Base-by-base conservation (phyloP, 441 rosid species). In the Populus hybrid region DNA sequence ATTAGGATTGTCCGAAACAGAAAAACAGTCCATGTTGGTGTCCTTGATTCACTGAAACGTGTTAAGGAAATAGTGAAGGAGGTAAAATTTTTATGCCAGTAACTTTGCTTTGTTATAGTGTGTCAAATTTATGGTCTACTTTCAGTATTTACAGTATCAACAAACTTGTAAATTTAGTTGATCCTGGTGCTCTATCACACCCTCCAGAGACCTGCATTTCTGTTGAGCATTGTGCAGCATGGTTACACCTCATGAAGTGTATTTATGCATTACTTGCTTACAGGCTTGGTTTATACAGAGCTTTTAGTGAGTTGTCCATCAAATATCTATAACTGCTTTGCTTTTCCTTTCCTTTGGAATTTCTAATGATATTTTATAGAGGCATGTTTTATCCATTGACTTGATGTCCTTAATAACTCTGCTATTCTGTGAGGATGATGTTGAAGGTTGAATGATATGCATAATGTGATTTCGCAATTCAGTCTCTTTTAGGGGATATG, bases 41-140 rank as follows among this genome's bases (percentile, higher is more conserved):
- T 80, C 74, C 90, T 95, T 81, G 91, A 92, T 86, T 95, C 99
- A 72, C 86, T 95, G 78, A 88, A 89, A 79, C 91, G 99, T 65
- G 98, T 93, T 18, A 95, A 92, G 87, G 99, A 95, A 89, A 78
- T 81, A 16, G 97, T 91, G 72, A 92, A 93, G 82, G 99, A 95
- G 99, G 99, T 95, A 92, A 69, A 38, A 8, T 61, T 68, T 38
- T 72, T 53, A 69, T 31, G 74, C 50, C 45, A 36, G 12, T 35
- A 23, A 16, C n/a, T 31, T 16, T 24, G 16, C n/a, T 66, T 67
- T 71, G n/a, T 72, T 7, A 6, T 20, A 63, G 59, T 18, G 3
- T 11, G 18, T 61, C 68, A 59, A 38, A 16, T 64, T 64, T 8
- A 40, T 40, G 35, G 7, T 26, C 18, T 21, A n/a, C 23, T n/a